These are phyloP conservation scores for Cryptomeria japonica DNA, from an alignment of 75 land plant genomes.

Conservation along the genomic window DNA sequence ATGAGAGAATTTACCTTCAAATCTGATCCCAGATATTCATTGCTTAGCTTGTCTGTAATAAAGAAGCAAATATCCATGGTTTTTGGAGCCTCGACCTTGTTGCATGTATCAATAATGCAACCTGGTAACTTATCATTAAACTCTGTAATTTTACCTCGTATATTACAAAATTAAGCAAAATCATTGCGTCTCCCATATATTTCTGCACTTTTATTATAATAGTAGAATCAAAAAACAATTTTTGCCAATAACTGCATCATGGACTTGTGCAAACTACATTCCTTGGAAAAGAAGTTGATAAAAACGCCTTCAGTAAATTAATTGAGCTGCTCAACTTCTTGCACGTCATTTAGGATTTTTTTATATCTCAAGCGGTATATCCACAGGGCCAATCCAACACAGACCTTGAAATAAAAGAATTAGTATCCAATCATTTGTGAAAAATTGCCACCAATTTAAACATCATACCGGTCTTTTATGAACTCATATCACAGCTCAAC, in stretches of 20 bases:
- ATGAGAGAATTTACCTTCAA: no score
- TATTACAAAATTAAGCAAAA: no score
- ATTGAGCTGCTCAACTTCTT: not conserved
- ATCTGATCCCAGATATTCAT: no score
- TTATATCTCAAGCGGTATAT: not conserved
- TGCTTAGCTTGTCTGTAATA: no score
- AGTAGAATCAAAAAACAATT: not conserved
- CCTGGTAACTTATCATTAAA: no score
- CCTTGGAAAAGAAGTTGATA: not conserved
- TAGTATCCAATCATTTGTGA: conserved; percentile 24
- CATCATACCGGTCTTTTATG: not conserved
- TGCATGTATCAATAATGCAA: no score
- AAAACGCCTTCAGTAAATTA: not conserved
- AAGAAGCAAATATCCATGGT: no score
- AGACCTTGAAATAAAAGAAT: conserved; percentile 25
- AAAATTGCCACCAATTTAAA: conserved; percentile 20
- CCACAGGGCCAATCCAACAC: no score
- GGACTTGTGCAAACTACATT: not conserved
- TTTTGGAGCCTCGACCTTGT: no score
- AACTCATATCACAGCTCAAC: conserved; percentile 3
- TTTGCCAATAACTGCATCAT: not conserved
- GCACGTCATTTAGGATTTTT: not conserved
- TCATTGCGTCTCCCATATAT: no score
- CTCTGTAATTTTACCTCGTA: no score
- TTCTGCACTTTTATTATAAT: not conserved